These are phyloP conservation scores for Biscogniauxia sp. DNA, from an alignment of 2,329 filamentous ascomycete species.

Conservation along the genomic window DNA sequence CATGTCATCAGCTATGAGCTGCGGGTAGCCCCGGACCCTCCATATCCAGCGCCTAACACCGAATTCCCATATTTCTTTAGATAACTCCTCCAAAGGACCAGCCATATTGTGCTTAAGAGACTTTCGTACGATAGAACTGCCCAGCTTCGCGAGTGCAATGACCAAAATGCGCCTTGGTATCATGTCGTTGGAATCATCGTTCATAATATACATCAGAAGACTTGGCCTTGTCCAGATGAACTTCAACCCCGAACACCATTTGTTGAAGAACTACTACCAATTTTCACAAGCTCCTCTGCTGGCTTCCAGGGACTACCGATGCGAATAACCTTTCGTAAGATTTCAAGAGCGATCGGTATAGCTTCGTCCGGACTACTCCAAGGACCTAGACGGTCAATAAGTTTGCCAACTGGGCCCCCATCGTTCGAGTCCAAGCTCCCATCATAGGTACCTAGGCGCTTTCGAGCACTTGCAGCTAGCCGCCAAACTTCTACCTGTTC, in stretches of 20 bases:
- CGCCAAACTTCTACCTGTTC: slow-evolving; percentile 31
- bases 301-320: slow-evolving; percentile 28
- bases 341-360: slow-evolving; percentile 28
- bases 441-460: slow-evolving; percentile 25
- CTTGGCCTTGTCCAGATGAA: background rate
- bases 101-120: background rate
- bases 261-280: slow-evolving; percentile 18
- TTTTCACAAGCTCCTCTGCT: slow-evolving; percentile 24
- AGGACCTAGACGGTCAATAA: slow-evolving; percentile 33
- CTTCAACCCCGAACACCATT: slow-evolving; percentile 20
- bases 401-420: slow-evolving; percentile 29
- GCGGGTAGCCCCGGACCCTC: background rate
- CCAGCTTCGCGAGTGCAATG: slow-evolving; percentile 2
- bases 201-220: slow-evolving; percentile 29
- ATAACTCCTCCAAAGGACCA: background rate
- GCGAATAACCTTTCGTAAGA: slow-evolving; percentile 27
- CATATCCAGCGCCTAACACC: background rate
- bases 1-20: background rate
- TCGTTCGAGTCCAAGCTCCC: slow-evolving; percentile 23
- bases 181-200: slow-evolving; percentile 28
- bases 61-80: background rate
- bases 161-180: slow-evolving; percentile 16
- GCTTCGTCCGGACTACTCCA: slow-evolving; percentile 31
- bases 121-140: background rate
- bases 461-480: slow-evolving; percentile 24